phyloP scores from a whole-genome alignment of 2,329 filamentous ascomycete genomes.

The Triangularia verruculosa region DNA sequence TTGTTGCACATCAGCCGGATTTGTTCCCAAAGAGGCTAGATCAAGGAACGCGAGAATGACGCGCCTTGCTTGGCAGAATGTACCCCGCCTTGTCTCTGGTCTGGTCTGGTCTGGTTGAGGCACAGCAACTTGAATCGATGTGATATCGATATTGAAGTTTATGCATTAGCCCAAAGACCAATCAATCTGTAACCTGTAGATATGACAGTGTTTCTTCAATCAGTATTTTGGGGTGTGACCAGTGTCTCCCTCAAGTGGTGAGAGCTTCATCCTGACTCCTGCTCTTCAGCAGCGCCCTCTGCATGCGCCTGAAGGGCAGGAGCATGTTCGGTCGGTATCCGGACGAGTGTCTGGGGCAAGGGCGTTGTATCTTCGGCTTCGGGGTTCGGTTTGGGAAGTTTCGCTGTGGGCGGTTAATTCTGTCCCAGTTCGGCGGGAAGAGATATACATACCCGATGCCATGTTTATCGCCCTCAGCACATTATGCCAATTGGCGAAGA shows the following conservation, averaged over 20 bases:
- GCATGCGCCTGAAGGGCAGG: slow-evolving; percentile 60
- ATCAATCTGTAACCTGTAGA: neutral
- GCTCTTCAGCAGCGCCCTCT: slow-evolving; percentile 47
- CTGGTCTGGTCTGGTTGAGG: slow-evolving; percentile 3
- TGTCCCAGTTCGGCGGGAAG: neutral
- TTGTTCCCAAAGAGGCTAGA: slow-evolving; percentile 7
- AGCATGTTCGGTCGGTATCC: slow-evolving; percentile 79
- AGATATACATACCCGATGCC: slow-evolving; percentile 65
- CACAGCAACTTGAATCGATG: slow-evolving; percentile 8
- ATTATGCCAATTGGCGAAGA: slow-evolving; percentile 84
- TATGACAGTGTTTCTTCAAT: neutral
- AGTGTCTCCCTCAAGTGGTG: neutral
- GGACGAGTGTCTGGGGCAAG: slow-evolving; percentile 77
- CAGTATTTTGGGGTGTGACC: neutral
- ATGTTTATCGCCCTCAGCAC: slow-evolving; percentile 81
- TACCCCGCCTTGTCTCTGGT: slow-evolving; percentile 12
- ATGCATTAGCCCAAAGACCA: neutral
- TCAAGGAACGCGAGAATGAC: slow-evolving; percentile 28
- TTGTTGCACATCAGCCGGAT: neutral
- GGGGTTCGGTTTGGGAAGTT: slow-evolving; percentile 61
- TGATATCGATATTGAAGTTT: neutral
- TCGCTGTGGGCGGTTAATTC: slow-evolving; percentile 48
- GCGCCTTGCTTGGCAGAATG: slow-evolving; percentile 13
- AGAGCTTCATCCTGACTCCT: slow-evolving; percentile 22
- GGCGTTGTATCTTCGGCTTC: slow-evolving; percentile 40